A percentile compares a stretch with the other conserved stretches of the same genome.
phyloP scores from a whole-genome alignment of 2,329 filamentous ascomycete genomes.

The Penicillium sp. region DNA sequence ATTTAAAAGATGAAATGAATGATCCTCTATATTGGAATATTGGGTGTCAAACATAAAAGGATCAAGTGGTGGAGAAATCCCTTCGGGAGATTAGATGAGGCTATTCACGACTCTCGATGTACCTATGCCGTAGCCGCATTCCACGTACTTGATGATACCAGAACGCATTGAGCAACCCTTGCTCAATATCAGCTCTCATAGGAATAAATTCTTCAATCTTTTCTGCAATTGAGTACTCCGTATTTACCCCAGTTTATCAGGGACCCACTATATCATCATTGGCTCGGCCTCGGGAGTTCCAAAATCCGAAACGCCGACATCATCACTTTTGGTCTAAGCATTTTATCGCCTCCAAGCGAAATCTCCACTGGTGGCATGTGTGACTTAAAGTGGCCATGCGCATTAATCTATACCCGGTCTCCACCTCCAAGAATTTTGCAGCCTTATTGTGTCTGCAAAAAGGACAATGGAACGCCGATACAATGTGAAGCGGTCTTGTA shows the following conservation, averaged over 20 bases:
- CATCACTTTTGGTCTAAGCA: neutral
- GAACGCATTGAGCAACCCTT: too few species aligned
- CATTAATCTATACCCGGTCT: neutral
- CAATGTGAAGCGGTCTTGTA: conserved; percentile 29
- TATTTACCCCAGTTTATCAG: neutral
- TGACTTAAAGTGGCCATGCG: neutral
- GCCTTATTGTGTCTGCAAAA: neutral
- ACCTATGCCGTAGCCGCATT: too few species aligned
- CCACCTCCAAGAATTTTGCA: neutral
- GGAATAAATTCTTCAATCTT: too few species aligned
- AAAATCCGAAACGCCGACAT: conserved; percentile 10
- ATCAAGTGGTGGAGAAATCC: neutral
- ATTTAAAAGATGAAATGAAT: too few species aligned
- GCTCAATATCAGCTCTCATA: too few species aligned
- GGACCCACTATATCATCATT: conserved; percentile 1
- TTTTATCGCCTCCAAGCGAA: neutral
- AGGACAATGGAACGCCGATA: conserved; percentile 17
- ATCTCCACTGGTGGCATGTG: neutral
- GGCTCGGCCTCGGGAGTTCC: neutral
- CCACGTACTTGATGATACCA: neutral
- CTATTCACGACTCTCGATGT: neutral
- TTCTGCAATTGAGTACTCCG: neutral
- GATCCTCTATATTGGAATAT: too few species aligned
- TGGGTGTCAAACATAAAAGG: too few species aligned
- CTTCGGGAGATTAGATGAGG: neutral